Conservation (phyloP, 2,329 filamentous ascomycete species). For the Cytospora schulzeri region DNA sequence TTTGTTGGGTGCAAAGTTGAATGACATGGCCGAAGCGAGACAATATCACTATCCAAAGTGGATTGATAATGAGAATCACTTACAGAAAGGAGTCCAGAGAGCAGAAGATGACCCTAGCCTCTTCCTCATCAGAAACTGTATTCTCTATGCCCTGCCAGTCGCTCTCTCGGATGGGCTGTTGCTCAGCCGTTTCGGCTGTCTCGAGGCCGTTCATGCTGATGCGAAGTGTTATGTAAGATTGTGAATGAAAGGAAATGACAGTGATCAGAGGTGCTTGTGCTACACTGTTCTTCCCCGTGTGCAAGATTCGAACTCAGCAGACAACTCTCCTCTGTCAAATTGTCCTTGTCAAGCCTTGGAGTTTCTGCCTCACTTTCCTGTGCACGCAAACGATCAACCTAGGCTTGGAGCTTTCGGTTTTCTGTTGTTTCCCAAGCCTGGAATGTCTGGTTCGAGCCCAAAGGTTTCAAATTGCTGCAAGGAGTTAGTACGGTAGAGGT, state of each 20-base stretch:
- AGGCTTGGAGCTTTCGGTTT: neutral
- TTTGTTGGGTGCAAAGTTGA: neutral
- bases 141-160: conserved; percentile 66
- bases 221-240: neutral
- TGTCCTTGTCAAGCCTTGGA: neutral
- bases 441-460: neutral
- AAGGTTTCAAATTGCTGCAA: neutral
- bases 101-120: conserved; percentile 76
- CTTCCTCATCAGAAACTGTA: conserved; percentile 73
- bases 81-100: conserved; percentile 90
- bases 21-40: neutral
- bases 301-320: neutral
- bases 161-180: conserved; percentile 37
- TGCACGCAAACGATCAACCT: neutral
- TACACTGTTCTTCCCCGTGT: neutral
- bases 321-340: neutral
- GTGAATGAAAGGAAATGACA: neutral
- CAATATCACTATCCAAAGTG: neutral
- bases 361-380: neutral
- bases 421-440: neutral
- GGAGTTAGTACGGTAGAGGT: neutral
- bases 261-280: neutral
- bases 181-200: conserved; percentile 12
- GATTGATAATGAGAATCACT: conserved; percentile 40
- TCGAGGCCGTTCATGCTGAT: conserved; percentile 5